phyloP scores from a whole-genome alignment of 225 moss, liverwort and hornwort genomes.

The Pseudoscleropodium purum region DNA sequence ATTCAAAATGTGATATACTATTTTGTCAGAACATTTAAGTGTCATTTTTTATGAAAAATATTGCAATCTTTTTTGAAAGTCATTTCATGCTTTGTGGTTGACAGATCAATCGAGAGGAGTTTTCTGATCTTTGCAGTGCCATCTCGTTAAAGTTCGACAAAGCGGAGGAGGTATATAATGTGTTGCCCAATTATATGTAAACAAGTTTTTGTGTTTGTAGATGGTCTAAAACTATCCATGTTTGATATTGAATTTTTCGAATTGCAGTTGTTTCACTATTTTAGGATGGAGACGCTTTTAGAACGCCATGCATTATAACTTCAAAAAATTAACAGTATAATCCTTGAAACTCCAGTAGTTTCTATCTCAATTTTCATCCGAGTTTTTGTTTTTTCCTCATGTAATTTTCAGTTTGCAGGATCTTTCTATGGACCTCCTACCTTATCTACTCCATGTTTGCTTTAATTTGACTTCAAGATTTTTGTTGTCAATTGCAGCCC shows the following conservation, averaged over 20 bases:
- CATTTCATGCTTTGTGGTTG: neutral
- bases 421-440: neutral
- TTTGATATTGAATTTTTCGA: neutral
- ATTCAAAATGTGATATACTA: neutral
- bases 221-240: neutral
- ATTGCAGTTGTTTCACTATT: neutral
- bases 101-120: conserved; percentile 71
- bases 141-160: conserved; percentile 91
- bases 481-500: conserved; percentile 25
- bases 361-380: neutral
- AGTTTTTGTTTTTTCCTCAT: neutral
- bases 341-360: neutral
- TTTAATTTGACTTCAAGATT: neutral
- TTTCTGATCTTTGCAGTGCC: conserved; percentile 75
- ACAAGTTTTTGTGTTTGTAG: neutral
- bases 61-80: neutral
- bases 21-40: neutral
- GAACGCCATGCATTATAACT: neutral
- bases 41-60: neutral
- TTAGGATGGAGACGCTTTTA: neutral
- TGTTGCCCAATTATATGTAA: neutral
- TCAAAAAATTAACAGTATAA: neutral
- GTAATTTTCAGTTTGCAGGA: neutral
- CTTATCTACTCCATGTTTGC: neutral
- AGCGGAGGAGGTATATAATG: conserved; percentile 53